These are phyloP conservation scores for Torulaspora delbrueckii DNA, from an alignment of 805 yeast species.

Conservation along the genomic window DNA sequence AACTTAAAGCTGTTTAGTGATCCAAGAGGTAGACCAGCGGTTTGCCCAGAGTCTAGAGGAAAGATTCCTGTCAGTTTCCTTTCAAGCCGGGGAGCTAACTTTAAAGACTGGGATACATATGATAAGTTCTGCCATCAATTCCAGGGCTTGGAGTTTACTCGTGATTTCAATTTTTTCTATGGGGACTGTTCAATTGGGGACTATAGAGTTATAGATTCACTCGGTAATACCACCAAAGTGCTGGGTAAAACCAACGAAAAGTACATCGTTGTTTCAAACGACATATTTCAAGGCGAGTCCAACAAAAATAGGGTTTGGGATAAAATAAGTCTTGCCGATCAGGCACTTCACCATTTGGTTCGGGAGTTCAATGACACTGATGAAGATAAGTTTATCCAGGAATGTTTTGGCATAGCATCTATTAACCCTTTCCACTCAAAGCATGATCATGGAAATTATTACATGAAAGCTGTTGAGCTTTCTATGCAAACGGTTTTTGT, in stretches of 20 bases:
- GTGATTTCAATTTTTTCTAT: slow-evolving; percentile 37
- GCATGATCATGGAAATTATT: slow-evolving; percentile 29
- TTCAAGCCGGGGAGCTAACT: slow-evolving; percentile 22
- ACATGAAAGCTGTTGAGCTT: slow-evolving; percentile 30
- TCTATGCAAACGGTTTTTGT: slow-evolving; percentile 61
- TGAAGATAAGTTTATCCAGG: slow-evolving; percentile 39
- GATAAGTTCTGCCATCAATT: slow-evolving; percentile 24
- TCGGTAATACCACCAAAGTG: slow-evolving; percentile 30
- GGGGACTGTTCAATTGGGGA: slow-evolving; percentile 30
- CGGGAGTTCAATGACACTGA: slow-evolving; percentile 15
- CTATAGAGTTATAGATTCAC: slow-evolving; percentile 29
- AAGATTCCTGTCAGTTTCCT: slow-evolving; percentile 40
- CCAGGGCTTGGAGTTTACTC: slow-evolving; percentile 21
- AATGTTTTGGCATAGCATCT: slow-evolving; percentile 53
- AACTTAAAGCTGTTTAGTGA: slow-evolving; percentile 56
- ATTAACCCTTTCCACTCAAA: slow-evolving; percentile 38
- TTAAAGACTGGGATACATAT: slow-evolving; percentile 28
- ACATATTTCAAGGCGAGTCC: slow-evolving; percentile 19
- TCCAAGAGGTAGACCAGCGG: slow-evolving; percentile 8
- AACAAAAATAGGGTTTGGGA: slow-evolving; percentile 62
- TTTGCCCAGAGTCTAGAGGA: slow-evolving; percentile 40
- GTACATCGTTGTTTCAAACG: slow-evolving; percentile 32
- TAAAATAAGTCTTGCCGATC: slow-evolving; percentile 57
- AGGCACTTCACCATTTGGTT: slow-evolving; percentile 37
- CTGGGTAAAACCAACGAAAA: slow-evolving; percentile 22